These are phyloP conservation scores for Cladosporium sp. DNA, from an alignment of 2,329 filamentous ascomycete genomes.

Conservation along the genomic window DNA sequence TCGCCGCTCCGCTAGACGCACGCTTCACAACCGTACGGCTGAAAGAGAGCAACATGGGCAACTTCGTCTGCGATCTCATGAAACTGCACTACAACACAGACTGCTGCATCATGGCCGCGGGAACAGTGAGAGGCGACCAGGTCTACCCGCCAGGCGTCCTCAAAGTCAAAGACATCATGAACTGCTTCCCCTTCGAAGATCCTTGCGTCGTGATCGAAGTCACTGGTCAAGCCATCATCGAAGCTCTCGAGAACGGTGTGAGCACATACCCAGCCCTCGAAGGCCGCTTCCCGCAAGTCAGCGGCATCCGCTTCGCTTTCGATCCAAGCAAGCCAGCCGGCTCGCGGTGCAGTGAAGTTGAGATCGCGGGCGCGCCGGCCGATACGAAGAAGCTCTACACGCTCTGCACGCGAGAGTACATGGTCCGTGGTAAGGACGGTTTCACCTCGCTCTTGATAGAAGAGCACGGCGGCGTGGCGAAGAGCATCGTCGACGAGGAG, in stretches of 20 bases:
- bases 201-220: slow-evolving; percentile 75
- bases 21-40: slow-evolving; percentile 78
- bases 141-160: slow-evolving; percentile 79
- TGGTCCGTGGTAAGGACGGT: slow-evolving; percentile 75
- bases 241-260: slow-evolving; percentile 81
- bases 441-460: slow-evolving; percentile 72
- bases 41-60: slow-evolving; percentile 78
- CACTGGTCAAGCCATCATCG: slow-evolving; percentile 66
- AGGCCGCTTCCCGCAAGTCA: slow-evolving; percentile 79
- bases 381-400: slow-evolving; percentile 63
- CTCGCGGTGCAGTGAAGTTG: slow-evolving; percentile 59
- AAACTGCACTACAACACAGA: slow-evolving; percentile 75
- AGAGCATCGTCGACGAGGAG: slow-evolving; percentile 79
- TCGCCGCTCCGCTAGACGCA: slow-evolving; percentile 74
- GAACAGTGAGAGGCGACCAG: slow-evolving; percentile 83
- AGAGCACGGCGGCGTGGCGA: slow-evolving; percentile 69
- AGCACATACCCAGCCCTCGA: slow-evolving; percentile 78
- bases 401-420: slow-evolving; percentile 79
- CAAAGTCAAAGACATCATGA: slow-evolving; percentile 53
- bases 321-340: slow-evolving; percentile 60
- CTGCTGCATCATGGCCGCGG: slow-evolving; percentile 77
- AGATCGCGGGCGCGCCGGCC: slow-evolving; percentile 58
- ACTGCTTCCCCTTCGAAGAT: slow-evolving; percentile 80
- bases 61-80: slow-evolving; percentile 92
- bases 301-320: slow-evolving; percentile 72